These are phyloP conservation scores for Rhododendron vialii DNA, from an alignment of 148 eudicot species.

Conservation along the genomic window DNA sequence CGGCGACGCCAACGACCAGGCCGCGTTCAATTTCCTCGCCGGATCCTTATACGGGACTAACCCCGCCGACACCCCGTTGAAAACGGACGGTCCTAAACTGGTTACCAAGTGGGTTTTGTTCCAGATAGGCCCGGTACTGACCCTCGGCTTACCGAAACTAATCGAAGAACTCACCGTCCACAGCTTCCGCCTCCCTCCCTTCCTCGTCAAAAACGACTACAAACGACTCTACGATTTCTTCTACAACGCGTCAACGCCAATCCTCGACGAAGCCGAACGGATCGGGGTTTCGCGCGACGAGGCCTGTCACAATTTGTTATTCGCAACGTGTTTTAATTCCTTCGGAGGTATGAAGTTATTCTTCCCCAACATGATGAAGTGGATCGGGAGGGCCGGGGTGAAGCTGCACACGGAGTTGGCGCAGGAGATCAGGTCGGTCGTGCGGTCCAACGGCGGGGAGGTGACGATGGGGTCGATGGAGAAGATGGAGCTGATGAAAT, in stretches of 20 bases:
- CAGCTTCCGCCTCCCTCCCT: conserved; percentile 50
- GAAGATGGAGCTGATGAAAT: conserved; percentile 67
- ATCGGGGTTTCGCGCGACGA: conserved; percentile 70
- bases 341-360: conserved; percentile 86
- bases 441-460: conserved; percentile 47
- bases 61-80: conserved; percentile 53
- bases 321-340: conserved; percentile 84
- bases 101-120: conserved; percentile 59
- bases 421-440: conserved; percentile 55
- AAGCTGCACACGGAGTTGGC: conserved; percentile 59
- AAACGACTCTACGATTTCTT: conserved; percentile 59
- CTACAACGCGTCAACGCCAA: conserved; percentile 25
- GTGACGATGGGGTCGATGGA: conserved; percentile 75
- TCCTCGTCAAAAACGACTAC: conserved; percentile 56
- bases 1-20: conserved; percentile 50
- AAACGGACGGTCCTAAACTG: conserved; percentile 49
- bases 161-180: conserved; percentile 58
- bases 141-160: conserved; percentile 58
- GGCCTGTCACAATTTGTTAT: conserved; percentile 72
- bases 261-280: conserved; percentile 54
- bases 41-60: conserved; percentile 38
- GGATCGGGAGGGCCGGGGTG: conserved; percentile 70
- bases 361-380: conserved; percentile 73
- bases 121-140: conserved; percentile 56
- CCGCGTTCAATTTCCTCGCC: conserved; percentile 63